phyloP scores from a whole-genome alignment of 768 basidiomycete species.

The Clitopilus passeckerianus region DNA sequence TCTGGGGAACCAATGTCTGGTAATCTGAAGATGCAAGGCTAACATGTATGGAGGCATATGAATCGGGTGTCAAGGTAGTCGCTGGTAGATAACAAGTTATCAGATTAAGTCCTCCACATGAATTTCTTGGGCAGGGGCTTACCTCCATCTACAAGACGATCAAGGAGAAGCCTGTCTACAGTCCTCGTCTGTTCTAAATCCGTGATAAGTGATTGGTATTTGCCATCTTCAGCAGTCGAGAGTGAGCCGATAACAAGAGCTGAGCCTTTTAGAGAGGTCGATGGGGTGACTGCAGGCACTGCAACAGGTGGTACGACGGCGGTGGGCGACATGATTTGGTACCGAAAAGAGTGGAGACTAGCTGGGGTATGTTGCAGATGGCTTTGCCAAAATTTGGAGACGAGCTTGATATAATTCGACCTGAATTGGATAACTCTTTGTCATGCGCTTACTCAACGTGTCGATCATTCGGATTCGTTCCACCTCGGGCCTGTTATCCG shows the following conservation, averaged over 20 bases:
- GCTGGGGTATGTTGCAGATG: background rate
- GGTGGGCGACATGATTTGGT: slow-evolving; percentile 51
- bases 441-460: background rate
- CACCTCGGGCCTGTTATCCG: background rate
- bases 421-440: background rate
- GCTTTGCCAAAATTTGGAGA: background rate
- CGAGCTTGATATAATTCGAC: background rate
- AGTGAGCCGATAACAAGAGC: slow-evolving; percentile 77
- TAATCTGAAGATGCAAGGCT: slow-evolving; percentile 65
- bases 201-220: slow-evolving; percentile 67
- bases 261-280: slow-evolving; percentile 33
- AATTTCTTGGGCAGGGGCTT: slow-evolving; percentile 8
- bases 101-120: slow-evolving; percentile 4
- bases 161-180: slow-evolving; percentile 79
- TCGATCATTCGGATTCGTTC: background rate
- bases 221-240: slow-evolving; percentile 72
- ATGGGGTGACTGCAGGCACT: slow-evolving; percentile 13
- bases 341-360: background rate
- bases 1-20: slow-evolving; percentile 43
- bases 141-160: slow-evolving; percentile 82
- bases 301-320: slow-evolving; percentile 36
- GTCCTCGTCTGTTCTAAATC: slow-evolving; percentile 46
- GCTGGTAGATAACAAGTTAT: slow-evolving; percentile 34
- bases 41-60: slow-evolving; percentile 64
- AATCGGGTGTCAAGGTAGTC: slow-evolving; percentile 43